Evolutionary conservation across 225 moss, liverwort and hornwort genomes (phyloP).

Genomic region (Rhytidiadelphus loreus): DNA sequence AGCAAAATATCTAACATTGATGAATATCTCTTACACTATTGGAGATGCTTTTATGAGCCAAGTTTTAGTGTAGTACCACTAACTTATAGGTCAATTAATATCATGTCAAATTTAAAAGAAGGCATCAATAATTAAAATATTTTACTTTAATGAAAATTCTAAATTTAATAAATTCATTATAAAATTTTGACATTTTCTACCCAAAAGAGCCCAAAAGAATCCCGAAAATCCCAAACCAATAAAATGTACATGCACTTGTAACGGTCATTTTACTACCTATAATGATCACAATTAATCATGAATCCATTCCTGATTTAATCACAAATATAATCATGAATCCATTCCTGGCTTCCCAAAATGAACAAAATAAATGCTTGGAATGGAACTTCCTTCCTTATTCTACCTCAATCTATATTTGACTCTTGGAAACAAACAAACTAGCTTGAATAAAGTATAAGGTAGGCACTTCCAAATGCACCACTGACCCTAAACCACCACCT

Average conservation of each 20-base stretch:
- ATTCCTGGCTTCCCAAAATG: neutral
- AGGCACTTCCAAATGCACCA: no score
- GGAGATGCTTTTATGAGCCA: neutral
- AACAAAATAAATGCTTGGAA: neutral
- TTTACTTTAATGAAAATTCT: neutral
- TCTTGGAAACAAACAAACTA: neutral
- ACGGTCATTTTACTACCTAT: no score
- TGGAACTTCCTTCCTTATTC: neutral
- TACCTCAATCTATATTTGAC: neutral
- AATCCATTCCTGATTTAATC: no score
- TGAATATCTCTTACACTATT: neutral
- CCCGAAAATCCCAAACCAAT: neutral
- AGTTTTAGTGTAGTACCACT: neutral
- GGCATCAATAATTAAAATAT: neutral
- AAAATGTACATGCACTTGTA: rapidly evolving
- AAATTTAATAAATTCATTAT: neutral
- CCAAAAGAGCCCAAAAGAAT: neutral
- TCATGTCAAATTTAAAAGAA: neutral
- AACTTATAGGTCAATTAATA: neutral
- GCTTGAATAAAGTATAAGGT: neutral
- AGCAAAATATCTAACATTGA: neutral
- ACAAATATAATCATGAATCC: no score
- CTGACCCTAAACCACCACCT: neutral
- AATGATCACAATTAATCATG: no score
- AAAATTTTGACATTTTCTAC: neutral